These are phyloP conservation scores for Aspergillus carbonarius DNA, from an alignment of 2,329 filamentous ascomycete genomes.

Conservation along the genomic window DNA sequence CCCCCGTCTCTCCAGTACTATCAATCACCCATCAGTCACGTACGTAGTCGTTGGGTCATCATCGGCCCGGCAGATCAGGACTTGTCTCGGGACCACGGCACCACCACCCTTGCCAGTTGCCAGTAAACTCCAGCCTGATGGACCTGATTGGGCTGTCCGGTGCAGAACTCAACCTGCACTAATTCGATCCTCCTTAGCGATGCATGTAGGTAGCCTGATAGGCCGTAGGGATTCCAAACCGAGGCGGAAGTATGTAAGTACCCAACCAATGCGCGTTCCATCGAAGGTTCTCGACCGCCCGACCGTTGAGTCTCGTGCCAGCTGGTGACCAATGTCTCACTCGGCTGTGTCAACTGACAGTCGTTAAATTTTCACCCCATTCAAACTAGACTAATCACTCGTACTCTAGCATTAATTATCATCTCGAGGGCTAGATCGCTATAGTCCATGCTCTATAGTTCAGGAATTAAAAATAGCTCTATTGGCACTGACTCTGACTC, in stretches of 20 bases:
- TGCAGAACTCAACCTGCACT: not conserved
- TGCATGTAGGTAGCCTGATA: too few relatives aligned
- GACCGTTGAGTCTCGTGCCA: not conserved
- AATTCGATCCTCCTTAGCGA: not conserved
- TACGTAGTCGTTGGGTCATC: slow-evolving; percentile 12
- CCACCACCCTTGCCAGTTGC: slow-evolving; percentile 2
- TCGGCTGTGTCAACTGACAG: not conserved
- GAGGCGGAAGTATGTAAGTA: not conserved
- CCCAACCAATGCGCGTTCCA: not conserved
- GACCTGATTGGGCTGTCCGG: not conserved
- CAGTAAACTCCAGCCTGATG: not conserved
- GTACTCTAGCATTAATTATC: too few relatives aligned
- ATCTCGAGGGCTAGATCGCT: too few relatives aligned
- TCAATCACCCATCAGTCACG: not conserved
- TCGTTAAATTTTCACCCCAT: not conserved
- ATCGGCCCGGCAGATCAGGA: slow-evolving; percentile 18
- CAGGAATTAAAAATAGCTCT: not conserved
- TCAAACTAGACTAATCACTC: too few relatives aligned
- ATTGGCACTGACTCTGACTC: not conserved
- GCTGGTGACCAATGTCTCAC: not conserved
- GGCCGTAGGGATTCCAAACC: too few relatives aligned
- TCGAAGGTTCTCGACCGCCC: slow-evolving; percentile 4
- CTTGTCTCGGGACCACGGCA: slow-evolving; percentile 12
- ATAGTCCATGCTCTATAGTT: too few relatives aligned
- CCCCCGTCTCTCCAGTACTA: not conserved